phyloP scores from a whole-genome alignment of 2,329 filamentous ascomycete species.

The Microascus cirrosus region DNA sequence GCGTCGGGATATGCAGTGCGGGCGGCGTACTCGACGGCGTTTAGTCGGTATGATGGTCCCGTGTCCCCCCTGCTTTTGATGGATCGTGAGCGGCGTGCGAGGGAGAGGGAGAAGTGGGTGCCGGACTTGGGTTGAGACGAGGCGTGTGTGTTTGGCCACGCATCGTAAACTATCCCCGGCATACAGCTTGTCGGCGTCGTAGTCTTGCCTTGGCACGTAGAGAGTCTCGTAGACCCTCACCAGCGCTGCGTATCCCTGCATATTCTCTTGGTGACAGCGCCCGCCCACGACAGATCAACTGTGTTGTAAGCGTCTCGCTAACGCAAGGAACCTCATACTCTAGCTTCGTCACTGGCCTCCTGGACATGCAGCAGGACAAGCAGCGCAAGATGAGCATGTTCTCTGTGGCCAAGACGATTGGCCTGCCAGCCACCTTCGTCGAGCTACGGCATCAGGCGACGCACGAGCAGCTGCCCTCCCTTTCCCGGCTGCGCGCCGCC shows the following conservation, averaged over 20 bases:
- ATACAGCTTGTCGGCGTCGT: too few species aligned
- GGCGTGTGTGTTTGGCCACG: neutral
- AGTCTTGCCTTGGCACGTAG: neutral
- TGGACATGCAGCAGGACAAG: conserved; percentile 62
- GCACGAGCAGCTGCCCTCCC: conserved; percentile 73
- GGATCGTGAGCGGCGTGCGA: neutral
- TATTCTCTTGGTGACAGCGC: neutral
- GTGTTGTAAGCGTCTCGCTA: neutral
- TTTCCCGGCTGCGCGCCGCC: conserved; percentile 61
- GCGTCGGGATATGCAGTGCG: conserved; percentile 49
- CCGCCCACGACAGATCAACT: neutral
- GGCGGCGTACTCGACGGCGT: conserved; percentile 62
- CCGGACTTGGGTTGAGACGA: neutral
- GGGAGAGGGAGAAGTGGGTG: neutral
- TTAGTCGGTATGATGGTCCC: conserved; percentile 48
- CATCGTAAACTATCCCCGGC: neutral
- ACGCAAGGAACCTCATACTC: neutral
- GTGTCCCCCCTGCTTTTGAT: conserved; percentile 2
- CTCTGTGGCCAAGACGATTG: conserved; percentile 55
- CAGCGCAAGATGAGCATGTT: conserved; percentile 63
- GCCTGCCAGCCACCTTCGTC: conserved; percentile 68
- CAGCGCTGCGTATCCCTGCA: neutral
- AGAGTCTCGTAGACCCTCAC: neutral
- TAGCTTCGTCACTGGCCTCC: conserved; percentile 70
- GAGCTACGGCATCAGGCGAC: conserved; percentile 84